Evolutionary conservation across 2,329 filamentous ascomycete species (phyloP).

Genomic region (Ceratocystis papillata): DNA sequence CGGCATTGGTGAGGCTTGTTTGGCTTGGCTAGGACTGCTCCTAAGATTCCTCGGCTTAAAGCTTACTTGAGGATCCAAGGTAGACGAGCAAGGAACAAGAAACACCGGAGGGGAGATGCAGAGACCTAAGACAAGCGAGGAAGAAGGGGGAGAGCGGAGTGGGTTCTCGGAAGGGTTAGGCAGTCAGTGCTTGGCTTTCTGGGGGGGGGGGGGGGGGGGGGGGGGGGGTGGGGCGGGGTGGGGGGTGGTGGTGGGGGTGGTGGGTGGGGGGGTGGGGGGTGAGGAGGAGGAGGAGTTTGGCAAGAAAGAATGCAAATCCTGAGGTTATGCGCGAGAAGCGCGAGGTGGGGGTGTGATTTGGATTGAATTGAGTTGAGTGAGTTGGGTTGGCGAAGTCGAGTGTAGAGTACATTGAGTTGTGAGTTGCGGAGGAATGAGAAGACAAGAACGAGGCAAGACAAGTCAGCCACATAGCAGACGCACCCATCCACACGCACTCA

Average conservation of each 20-base stretch:
- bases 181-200: not conserved
- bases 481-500: too few relatives aligned
- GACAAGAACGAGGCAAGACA: not conserved
- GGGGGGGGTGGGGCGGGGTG: too few relatives aligned
- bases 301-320: not conserved
- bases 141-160: not conserved
- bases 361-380: not conserved
- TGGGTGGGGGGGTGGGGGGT: too few relatives aligned
- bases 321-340: conserved; percentile 10
- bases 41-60: too few relatives aligned
- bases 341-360: not conserved
- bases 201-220: too few relatives aligned
- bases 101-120: not conserved
- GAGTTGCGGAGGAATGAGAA: not conserved
- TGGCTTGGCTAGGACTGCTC: too few relatives aligned
- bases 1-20: not conserved
- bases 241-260: too few relatives aligned
- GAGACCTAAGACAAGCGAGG: not conserved
- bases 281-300: not conserved
- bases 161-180: not conserved
- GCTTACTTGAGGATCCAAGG: not conserved
- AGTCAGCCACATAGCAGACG: too few relatives aligned
- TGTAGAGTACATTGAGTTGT: not conserved
- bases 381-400: not conserved
- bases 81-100: not conserved